These are phyloP conservation scores for Davidsoniella australis DNA, from an alignment of 2,329 filamentous ascomycete genomes.

Conservation along the genomic window DNA sequence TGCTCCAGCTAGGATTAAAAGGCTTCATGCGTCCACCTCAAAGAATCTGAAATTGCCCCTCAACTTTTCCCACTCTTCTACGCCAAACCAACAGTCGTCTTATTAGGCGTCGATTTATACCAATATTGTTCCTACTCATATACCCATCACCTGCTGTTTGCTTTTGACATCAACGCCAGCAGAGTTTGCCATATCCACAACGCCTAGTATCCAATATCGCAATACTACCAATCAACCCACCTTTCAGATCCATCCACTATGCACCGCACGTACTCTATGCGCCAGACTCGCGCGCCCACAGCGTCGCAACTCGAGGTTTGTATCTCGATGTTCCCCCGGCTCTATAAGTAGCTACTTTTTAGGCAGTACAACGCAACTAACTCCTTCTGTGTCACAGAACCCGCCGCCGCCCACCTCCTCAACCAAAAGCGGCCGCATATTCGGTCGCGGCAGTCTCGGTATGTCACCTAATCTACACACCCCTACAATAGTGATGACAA, in stretches of 20 bases:
- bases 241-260: constrained; percentile 31
- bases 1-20: too few relatives aligned
- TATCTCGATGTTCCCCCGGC: not conserved
- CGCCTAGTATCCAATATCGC: not conserved
- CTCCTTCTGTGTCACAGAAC: constrained; percentile 40
- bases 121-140: too few relatives aligned
- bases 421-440: constrained; percentile 81
- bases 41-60: too few relatives aligned
- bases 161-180: not conserved
- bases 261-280: constrained; percentile 99
- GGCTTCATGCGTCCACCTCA: too few relatives aligned
- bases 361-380: constrained; percentile 7
- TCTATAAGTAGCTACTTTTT: not conserved
- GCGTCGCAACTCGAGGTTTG: constrained; percentile 55
- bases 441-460: constrained; percentile 77
- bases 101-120: too few relatives aligned
- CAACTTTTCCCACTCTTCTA: too few relatives aligned
- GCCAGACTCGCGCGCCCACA: constrained; percentile 87
- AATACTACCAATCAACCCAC: not conserved
- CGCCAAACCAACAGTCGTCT: too few relatives aligned
- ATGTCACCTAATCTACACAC: constrained; percentile 23
- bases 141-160: too few relatives aligned
- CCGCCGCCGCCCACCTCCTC: constrained; percentile 81
- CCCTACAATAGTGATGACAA: not conserved
- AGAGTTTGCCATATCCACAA: not conserved